Evolutionary conservation across 2,329 filamentous ascomycete species (phyloP), one percentile per base, ranked within the genome.

Genomic region (Diplodia intermedia): DNA sequence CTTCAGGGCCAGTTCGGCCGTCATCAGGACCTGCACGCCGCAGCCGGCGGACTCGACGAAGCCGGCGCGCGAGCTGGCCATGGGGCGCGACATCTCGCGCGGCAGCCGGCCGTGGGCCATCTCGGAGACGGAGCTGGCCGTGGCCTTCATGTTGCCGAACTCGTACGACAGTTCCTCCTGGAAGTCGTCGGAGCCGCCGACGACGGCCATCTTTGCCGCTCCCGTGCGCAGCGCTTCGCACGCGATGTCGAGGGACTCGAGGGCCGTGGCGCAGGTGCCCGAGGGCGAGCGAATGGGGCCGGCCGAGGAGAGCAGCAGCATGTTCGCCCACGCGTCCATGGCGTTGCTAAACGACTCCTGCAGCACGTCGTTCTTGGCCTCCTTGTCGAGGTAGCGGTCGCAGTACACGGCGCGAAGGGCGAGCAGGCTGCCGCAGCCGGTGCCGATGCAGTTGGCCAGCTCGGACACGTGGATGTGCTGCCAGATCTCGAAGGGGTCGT

Each of bases 111-210:
- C 71, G 18, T 36, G 12, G 0, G 72, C 74, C 1, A 71, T 23
- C 14, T 81, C 77, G 0, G 72, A 72, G 18, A 72, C 73, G 2
- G 72, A 72, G 55, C 79, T 73, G 40, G 73, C 74, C 3, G 77
- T 81, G 9, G 80, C 79, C 38, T 77, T 73, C 77, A 82, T 79
- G 18, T 75, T 78, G 9, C 73, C 75, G 54, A 80, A 79, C 23
- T 75, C 76, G 12, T 69, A 70, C 14, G 72, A 73, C 5, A 72
- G 71, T 15, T 78, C 76, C 20, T 76, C 71, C 2, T 70, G 70
- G n/a, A 80, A 72, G 38, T 77, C 74, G 60, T 81, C 80, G 1
- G 70, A 71, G 0, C 79, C 79, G 1, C 79, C 79, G 2, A 80
- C 78, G 0, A 81, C 55, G 8, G 70, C 73, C 1, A 75, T 68